phyloP scores from a whole-genome alignment of 192 early-diverging fungal species.

The Linderina pennispora region DNA sequence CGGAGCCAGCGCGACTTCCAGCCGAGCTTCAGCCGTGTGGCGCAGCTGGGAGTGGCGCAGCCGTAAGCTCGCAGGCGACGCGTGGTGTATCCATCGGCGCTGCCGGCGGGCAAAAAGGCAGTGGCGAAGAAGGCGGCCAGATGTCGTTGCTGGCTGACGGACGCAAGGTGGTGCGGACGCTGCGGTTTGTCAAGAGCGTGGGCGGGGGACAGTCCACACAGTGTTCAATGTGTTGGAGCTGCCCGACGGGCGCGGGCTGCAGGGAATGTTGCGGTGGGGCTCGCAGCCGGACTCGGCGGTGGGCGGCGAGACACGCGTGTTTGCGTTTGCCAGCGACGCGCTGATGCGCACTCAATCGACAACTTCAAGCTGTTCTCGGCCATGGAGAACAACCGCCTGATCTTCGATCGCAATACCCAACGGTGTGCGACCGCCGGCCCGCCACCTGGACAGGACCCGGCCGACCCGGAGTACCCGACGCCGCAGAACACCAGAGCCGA shows the following conservation, averaged over 20 bases:
- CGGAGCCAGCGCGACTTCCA: constrained; percentile 50
- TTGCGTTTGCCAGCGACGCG: constrained; percentile 34
- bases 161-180: constrained; percentile 58
- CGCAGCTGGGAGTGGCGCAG: constrained; percentile 65
- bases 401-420: constrained; percentile 40
- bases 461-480: no score
- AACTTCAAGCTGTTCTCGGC: constrained; percentile 42
- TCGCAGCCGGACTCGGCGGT: constrained; percentile 56
- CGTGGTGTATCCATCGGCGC: constrained; percentile 42
- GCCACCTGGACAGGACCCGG: no score
- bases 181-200: constrained; percentile 57
- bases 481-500: no score
- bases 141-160: constrained; percentile 50
- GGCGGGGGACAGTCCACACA: constrained; percentile 51
- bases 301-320: constrained; percentile 60
- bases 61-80: constrained; percentile 51
- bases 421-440: constrained; percentile 32
- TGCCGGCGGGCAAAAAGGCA: constrained; percentile 29
- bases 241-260: constrained; percentile 42
- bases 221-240: constrained; percentile 56
- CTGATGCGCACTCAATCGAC: constrained; percentile 47
- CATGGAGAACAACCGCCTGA: constrained; percentile 45
- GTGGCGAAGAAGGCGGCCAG: constrained; percentile 31
- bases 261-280: constrained; percentile 66
- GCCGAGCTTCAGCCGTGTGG: constrained; percentile 63